These are phyloP conservation scores for Alopecurus myosuroides DNA, from an alignment of 176 grass and related monocot species.

Conservation along the genomic window DNA sequence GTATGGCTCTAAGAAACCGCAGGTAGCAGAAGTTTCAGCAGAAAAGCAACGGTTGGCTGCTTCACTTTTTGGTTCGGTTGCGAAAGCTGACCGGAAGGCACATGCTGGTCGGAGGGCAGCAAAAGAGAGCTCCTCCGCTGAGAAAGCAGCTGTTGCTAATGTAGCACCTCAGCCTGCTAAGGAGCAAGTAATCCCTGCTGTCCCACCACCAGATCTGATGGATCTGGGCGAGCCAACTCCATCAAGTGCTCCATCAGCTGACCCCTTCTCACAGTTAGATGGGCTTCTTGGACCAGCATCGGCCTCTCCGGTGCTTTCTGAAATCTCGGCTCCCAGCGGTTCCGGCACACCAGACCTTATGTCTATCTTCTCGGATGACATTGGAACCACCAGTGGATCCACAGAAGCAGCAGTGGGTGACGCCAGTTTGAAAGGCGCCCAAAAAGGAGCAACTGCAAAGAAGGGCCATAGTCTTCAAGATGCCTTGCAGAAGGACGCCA, in stretches of 20 bases:
- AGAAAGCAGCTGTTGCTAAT: slow-evolving; percentile 36
- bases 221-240: slow-evolving; percentile 68
- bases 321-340: slow-evolving; percentile 15
- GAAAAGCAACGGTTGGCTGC: slow-evolving; percentile 93
- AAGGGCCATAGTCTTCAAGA: slow-evolving; percentile 78
- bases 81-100: slow-evolving; percentile 57
- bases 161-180: slow-evolving; percentile 42
- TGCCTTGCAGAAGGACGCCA: slow-evolving; percentile 77
- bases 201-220: slow-evolving; percentile 80
- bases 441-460: slow-evolving; percentile 34
- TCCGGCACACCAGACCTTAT: slow-evolving; percentile 66
- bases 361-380: slow-evolving; percentile 55
- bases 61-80: slow-evolving; percentile 81
- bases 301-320: slow-evolving; percentile 19
- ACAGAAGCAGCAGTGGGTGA: slow-evolving; percentile 19
- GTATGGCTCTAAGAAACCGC: slow-evolving; percentile 61
- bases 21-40: slow-evolving; percentile 65
- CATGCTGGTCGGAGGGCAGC: slow-evolving; percentile 39
- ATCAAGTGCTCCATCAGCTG: slow-evolving; percentile 33
- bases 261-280: slow-evolving; percentile 86
- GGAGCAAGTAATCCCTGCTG: slow-evolving; percentile 52
- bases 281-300: slow-evolving; percentile 66
- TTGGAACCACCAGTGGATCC: slow-evolving; percentile 10
- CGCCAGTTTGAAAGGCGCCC: background rate
- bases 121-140: slow-evolving; percentile 41